Conservation (phyloP, 1,284 basidiomycete species). For the Naganishia sp. region DNA sequence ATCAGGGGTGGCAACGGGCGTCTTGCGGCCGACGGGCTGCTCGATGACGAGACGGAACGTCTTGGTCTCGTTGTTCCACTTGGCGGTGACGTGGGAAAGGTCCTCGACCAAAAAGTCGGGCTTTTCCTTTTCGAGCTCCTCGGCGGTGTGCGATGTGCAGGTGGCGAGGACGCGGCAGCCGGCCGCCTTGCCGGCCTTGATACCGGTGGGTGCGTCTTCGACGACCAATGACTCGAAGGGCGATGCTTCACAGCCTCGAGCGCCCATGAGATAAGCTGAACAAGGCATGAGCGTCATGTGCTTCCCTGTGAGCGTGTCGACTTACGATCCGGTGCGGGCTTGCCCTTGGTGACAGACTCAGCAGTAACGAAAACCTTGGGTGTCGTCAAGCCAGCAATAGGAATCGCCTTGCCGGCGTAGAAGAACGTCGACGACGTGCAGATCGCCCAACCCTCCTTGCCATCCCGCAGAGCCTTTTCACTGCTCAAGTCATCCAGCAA, state of each 20-base stretch:
- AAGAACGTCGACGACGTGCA: conserved; percentile 53
- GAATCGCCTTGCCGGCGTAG: conserved; percentile 54
- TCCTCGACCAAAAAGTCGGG: conserved; percentile 56
- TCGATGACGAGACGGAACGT: conserved; percentile 51
- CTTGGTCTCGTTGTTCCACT: conserved; percentile 48
- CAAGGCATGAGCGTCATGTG: neutral
- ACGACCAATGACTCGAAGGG: conserved; percentile 54
- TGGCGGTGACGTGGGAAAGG: conserved; percentile 50
- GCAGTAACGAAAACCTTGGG: conserved; percentile 56
- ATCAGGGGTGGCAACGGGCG: conserved; percentile 50
- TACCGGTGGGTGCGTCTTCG: conserved; percentile 57
- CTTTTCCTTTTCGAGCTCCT: conserved; percentile 52
- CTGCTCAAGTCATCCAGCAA: conserved; percentile 46
- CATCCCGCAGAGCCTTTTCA: conserved; percentile 44
- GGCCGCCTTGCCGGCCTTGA: conserved; percentile 55
- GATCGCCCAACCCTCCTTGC: conserved; percentile 53
- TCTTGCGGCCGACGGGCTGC: conserved; percentile 50
- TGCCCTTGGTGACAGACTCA: conserved; percentile 55
- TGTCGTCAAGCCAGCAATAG: conserved; percentile 51
- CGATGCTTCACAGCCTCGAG: conserved; percentile 50
- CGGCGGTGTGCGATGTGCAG: conserved; percentile 54
- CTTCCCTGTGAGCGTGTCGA: neutral
- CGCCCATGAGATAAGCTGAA: conserved; percentile 54
- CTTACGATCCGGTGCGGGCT: conserved; percentile 55
- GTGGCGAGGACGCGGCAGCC: conserved; percentile 55